phyloP scores from a whole-genome alignment of 108 stramenopile genomes.

The Hondaea fermentalgiana region DNA sequence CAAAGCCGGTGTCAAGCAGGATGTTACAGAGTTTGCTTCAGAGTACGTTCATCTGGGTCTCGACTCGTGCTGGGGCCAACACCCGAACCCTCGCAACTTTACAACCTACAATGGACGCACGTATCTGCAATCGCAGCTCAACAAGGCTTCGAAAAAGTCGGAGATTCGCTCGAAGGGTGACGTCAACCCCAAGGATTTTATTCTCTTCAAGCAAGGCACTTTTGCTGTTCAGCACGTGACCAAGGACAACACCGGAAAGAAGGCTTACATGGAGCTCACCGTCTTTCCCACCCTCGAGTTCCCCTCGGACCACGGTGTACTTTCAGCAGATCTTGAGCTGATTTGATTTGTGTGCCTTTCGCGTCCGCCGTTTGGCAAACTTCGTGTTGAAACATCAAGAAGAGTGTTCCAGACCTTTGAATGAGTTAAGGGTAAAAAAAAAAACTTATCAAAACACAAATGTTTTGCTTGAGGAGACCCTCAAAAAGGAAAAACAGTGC shows the following conservation, averaged over 20 bases:
- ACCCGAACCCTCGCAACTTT: constrained; percentile 20
- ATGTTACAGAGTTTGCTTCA: constrained; percentile 22
- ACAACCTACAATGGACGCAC: constrained; percentile 34
- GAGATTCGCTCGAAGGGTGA: constrained; percentile 49
- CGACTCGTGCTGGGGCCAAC: constrained; percentile 23
- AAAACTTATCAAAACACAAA: too few species aligned
- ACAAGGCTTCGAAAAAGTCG: constrained; percentile 44
- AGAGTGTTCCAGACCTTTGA: too few species aligned
- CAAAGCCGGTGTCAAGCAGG: neutral
- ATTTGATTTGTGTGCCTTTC: neutral
- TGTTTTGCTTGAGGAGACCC: too few species aligned
- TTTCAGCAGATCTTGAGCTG: neutral
- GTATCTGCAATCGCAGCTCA: constrained; percentile 33
- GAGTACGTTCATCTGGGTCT: neutral
- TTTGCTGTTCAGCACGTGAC: neutral
- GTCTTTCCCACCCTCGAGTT: constrained; percentile 35
- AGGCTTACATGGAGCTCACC: constrained; percentile 15
- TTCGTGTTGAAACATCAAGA: too few species aligned
- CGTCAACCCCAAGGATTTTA: constrained; percentile 36
- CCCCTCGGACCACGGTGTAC: constrained; percentile 34
- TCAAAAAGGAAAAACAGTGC: too few species aligned
- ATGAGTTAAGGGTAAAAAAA: too few species aligned
- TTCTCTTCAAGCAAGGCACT: constrained; percentile 15
- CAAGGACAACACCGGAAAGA: constrained; percentile 31
- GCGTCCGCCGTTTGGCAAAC: too few species aligned